Evolutionary conservation across 345 rosid species (phyloP).

Genomic region (Hibiscus tridactylites): DNA sequence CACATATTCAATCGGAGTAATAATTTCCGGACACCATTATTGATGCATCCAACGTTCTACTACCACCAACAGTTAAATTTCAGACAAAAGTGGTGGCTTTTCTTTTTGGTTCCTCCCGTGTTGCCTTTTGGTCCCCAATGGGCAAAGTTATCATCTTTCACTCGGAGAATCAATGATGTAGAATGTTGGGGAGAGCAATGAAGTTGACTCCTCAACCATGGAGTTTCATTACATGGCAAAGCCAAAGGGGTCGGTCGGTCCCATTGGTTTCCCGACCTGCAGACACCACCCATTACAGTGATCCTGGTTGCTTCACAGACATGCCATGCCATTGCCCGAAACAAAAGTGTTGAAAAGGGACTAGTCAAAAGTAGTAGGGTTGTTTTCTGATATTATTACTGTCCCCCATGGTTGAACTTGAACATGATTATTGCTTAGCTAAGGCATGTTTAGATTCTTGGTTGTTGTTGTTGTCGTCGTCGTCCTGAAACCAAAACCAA

Average conservation of each 20-base stretch:
- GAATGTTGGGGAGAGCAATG: slow-evolving; percentile 37
- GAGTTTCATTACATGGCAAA: slow-evolving; percentile 18
- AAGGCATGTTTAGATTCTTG: not conserved
- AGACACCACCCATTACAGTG: slow-evolving; percentile 38
- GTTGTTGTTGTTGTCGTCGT: not conserved
- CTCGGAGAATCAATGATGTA: slow-evolving; percentile 23
- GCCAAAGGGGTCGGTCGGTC: slow-evolving; percentile 31
- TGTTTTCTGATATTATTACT: not conserved
- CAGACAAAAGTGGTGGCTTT: slow-evolving; percentile 1
- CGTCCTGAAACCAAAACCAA: not conserved
- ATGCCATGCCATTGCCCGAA: slow-evolving; percentile 1
- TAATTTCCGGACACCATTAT: not conserved
- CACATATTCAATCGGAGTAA: not conserved
- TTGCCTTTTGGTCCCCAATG: slow-evolving; percentile 37
- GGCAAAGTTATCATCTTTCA: slow-evolving; percentile 4
- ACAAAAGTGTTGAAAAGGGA: slow-evolving; percentile 7
- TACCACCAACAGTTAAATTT: not conserved
- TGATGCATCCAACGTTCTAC: not conserved
- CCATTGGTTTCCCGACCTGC: slow-evolving; percentile 49
- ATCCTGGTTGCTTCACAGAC: slow-evolving; percentile 24
- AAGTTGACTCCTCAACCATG: slow-evolving; percentile 59
- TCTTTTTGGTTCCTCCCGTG: slow-evolving; percentile 13
- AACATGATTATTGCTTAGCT: not conserved
- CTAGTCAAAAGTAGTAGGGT: not conserved
- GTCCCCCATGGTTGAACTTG: not conserved